A percentile compares a stretch with the other conserved stretches of the same genome.
These are phyloP conservation scores for Diaporthe sp. DNA, from an alignment of 2,329 filamentous ascomycete species.

Conservation along the genomic window DNA sequence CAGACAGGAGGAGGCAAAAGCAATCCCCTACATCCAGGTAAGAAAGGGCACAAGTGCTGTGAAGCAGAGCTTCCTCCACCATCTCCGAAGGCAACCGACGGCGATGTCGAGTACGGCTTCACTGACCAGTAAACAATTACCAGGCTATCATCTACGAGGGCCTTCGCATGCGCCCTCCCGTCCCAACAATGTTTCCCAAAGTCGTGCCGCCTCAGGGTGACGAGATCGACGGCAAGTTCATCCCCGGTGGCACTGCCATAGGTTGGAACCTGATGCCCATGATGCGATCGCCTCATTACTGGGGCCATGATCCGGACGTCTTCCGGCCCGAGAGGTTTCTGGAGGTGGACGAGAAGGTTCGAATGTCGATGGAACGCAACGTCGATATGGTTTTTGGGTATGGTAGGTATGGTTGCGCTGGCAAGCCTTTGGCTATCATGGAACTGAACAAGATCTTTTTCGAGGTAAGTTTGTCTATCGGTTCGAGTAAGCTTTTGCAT, in stretches of 20 bases:
- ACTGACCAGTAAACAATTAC: neutral
- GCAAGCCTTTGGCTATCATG: conserved; percentile 57
- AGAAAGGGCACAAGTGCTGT: neutral
- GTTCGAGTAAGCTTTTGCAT: no score
- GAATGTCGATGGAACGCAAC: conserved; percentile 48
- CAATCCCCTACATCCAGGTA: conserved; percentile 29
- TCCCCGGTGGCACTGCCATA: conserved; percentile 47
- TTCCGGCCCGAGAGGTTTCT: conserved; percentile 73
- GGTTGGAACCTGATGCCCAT: conserved; percentile 39
- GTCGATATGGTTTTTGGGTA: conserved; percentile 55
- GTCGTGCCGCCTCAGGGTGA: conserved; percentile 46
- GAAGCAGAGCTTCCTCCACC: neutral
- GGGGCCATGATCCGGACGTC: conserved; percentile 66
- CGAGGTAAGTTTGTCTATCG: conserved; percentile 47
- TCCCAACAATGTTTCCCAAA: conserved; percentile 39
- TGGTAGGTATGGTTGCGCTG: conserved; percentile 55
- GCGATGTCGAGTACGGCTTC: neutral
- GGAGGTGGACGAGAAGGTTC: conserved; percentile 53
- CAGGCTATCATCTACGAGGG: conserved; percentile 33
- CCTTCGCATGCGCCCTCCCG: conserved; percentile 30
- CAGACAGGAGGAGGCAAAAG: conserved; percentile 30
- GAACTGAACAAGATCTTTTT: conserved; percentile 58
- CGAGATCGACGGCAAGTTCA: conserved; percentile 46
- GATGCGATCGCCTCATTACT: conserved; percentile 31
- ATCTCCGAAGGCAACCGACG: neutral